Base-by-base conservation (phyloP, 1,284 basidiomycete species). In the Trametes versicolor region DNA sequence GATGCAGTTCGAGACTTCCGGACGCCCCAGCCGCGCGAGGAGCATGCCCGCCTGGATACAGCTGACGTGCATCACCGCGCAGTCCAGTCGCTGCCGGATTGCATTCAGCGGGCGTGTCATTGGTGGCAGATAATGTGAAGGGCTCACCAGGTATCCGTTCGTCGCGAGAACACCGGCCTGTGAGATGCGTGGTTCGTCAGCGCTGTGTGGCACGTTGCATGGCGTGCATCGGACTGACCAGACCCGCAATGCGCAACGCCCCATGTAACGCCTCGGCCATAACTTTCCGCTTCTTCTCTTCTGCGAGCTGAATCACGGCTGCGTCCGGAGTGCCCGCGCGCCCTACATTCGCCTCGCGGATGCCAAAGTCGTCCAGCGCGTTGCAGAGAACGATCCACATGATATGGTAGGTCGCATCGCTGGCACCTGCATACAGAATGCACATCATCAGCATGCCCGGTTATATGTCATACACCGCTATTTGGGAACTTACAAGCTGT, bases 321-420 rank as follows among this genome's bases (percentile, higher is more conserved):
- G 75, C 76, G 29, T 76, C 74, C 39, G 80, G 74, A 45, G 80
- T 74, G 37, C 78, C 77, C 61, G 80, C 76, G 53, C 80, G 79
- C 27, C 78, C 71, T 13, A 79, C 75, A 59, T 88, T 89, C 56
- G 87, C 79, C 70, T 95, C 93, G 64, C 87, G 86, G 66, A 97
- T 83, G 32, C 94, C 94, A 75, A 87, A 94, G 71, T 97, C 94
- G 69, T 94, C 91, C 64, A 97, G 75, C 7, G 92, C 92, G 70
- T 84, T 88, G 78, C 91, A 93, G 6, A 93, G 76, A 58, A 88
- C 87, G 66, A 93, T 89, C 91, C 95, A 97, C 86, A 96, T 90
- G 70, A 93, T 87, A 78, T 98, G 95, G 75, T 94, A 96, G 45
- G 91, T 93, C 52, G 94, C 91, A 76, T 98, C 96, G 72, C 91